Evolutionary conservation across 345 rosid genomes (phyloP).

Genomic region (Boechera divaricarpa): DNA sequence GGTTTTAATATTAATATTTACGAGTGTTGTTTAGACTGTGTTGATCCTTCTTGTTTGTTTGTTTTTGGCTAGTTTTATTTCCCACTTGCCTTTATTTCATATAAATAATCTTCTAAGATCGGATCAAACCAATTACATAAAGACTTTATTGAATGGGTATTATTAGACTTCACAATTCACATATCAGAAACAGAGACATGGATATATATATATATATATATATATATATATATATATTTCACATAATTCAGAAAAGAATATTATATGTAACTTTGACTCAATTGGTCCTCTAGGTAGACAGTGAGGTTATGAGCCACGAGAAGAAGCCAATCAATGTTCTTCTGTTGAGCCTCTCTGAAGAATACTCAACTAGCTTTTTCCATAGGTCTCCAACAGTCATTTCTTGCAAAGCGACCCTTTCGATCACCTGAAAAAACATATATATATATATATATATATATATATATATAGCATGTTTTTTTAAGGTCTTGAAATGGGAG

Average conservation of each 20-base stretch:
- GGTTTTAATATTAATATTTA: background rate
- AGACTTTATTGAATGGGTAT: background rate
- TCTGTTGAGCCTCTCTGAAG: conserved; percentile 28
- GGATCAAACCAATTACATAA: background rate
- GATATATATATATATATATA: background rate
- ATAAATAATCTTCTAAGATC: background rate
- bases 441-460: background rate
- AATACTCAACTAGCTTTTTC: conserved; percentile 42
- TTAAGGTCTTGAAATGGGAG: background rate
- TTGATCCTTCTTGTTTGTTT: background rate
- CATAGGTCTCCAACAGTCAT: conserved; percentile 40
- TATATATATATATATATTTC: background rate
- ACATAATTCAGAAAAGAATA: background rate
- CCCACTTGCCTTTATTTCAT: background rate
- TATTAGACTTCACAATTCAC: background rate
- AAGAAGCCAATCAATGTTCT: conserved; percentile 42
- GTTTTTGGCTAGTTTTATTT: background rate
- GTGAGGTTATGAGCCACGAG: conserved; percentile 41
- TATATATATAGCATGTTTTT: background rate
- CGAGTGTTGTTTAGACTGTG: background rate
- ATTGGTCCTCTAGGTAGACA: conserved; percentile 9
- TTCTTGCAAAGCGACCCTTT: conserved; percentile 10
- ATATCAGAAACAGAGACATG: background rate
- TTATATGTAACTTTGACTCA: conserved; percentile 1
- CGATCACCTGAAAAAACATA: conserved; percentile 26